Conservation (phyloP, 140 eudicot species). For the Bidens hawaiensis region DNA sequence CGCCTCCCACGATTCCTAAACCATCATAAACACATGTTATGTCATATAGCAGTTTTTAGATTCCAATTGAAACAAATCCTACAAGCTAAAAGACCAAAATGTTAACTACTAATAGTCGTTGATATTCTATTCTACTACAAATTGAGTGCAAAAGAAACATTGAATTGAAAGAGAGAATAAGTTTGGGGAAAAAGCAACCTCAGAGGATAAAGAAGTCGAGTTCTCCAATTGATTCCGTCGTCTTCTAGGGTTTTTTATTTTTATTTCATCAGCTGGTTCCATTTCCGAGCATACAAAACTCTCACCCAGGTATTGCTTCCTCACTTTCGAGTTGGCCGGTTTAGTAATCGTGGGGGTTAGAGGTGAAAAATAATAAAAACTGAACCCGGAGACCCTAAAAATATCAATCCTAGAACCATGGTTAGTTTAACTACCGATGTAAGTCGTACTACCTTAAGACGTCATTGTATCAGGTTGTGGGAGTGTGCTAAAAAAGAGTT, state of each 20-base stretch:
- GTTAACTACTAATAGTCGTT: not conserved
- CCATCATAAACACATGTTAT: not conserved
- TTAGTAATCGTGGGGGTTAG: too few relatives aligned
- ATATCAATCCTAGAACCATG: too few relatives aligned
- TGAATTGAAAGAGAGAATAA: not conserved
- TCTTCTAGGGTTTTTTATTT: constrained; percentile 27
- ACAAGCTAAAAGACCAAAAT: not conserved
- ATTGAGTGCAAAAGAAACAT: not conserved
- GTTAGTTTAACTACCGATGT: too few relatives aligned
- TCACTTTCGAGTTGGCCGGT: constrained; percentile 17
- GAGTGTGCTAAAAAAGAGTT: too few relatives aligned
- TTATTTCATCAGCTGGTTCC: constrained; percentile 33
- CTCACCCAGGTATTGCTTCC: not conserved
- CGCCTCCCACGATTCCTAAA: constrained; percentile 75
- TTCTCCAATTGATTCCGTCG: constrained; percentile 35
- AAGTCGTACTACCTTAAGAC: too few relatives aligned
- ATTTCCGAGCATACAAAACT: constrained; percentile 11
- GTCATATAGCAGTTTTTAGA: not conserved
- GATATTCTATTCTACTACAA: not conserved
- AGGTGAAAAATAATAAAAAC: too few relatives aligned
- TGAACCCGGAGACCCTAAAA: too few relatives aligned
- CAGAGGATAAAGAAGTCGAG: constrained; percentile 1
- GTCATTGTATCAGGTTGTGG: too few relatives aligned
- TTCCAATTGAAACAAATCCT: not conserved
- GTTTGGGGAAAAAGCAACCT: constrained; percentile 4